Base-by-base conservation (phyloP, 2,329 filamentous ascomycete species). In the Talaromyces sp. region DNA sequence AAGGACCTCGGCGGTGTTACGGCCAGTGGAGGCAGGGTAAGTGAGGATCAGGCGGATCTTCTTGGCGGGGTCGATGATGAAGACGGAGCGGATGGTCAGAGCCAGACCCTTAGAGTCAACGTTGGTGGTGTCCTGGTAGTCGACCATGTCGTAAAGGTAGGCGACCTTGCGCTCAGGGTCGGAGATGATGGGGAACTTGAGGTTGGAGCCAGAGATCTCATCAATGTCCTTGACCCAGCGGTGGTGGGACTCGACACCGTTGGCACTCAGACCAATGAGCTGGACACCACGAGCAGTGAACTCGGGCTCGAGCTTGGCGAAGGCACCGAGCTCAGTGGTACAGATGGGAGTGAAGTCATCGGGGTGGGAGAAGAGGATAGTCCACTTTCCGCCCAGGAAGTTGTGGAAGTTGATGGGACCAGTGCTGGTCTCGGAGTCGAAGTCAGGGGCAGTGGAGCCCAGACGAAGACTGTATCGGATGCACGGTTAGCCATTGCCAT, bases 251-350 rank as follows among this genome's bases (percentile, higher is more conserved):
- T 85, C 82, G 60, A 96, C 81, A 65, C 88, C 90, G 80, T 96
- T 95, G 80, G 91, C 91, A 57, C 78, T 81, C 62, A 97, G 83
- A 52, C 92, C 92, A 65, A 97, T 93, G 76, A 96, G 85, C 86
- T 96, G 93, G 68, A 93, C 90, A 64, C 86, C 86, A 65, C 91
- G 87, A 80, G 89, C 90, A 71, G 85, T 82, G 78, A 97, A 97
- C 77, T 97, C 91, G 66, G 86, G 85, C 80, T 91, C 86, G 60
- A 97, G 85, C 80, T 93, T 94, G 68, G 92, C 90, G 70, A 97
- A 96, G 61, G 91, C 92, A 63, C 92, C 92, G 58, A 97, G 87
- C 82, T 97, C 92, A 52, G 91, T 97, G 67, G 92, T 97, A 82
- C 92, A 97, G 57, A 96, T 92, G 58, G 92, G 92, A 5, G 92